phyloP scores from a whole-genome alignment of 2,329 filamentous ascomycete genomes.

The Kalmusia sp. region DNA sequence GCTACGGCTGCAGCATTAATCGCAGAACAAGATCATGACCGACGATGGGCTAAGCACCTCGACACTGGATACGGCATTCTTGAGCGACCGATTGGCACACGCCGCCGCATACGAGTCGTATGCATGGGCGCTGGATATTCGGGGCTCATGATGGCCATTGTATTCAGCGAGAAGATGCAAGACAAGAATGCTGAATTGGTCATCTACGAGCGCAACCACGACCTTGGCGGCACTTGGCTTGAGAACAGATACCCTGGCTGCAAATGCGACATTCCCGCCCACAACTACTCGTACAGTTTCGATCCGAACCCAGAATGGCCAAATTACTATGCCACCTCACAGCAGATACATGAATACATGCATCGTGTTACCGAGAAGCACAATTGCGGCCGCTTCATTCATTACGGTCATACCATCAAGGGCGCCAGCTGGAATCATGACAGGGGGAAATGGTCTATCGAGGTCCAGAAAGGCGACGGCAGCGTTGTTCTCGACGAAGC shows the following conservation, averaged over 20 bases:
- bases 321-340: conserved; percentile 41
- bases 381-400: conserved; percentile 40
- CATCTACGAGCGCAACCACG: conserved; percentile 47
- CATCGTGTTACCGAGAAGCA: conserved; percentile 42
- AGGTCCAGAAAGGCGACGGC: too few relatives aligned
- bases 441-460: too few relatives aligned
- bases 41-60: too few relatives aligned
- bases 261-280: conserved; percentile 36
- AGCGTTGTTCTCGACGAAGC: too few relatives aligned
- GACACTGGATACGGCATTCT: not conserved
- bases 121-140: not conserved
- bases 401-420: too few relatives aligned
- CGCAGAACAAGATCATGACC: too few relatives aligned
- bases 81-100: not conserved
- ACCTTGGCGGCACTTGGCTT: conserved; percentile 47
- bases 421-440: too few relatives aligned
- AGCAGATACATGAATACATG: conserved; percentile 49
- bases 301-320: conserved; percentile 49
- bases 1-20: too few relatives aligned
- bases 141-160: not conserved
- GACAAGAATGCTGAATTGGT: not conserved
- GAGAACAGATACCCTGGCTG: conserved; percentile 51
- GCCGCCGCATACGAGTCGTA: not conserved
- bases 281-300: conserved; percentile 43
- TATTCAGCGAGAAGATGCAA: too few relatives aligned